phyloP scores from a whole-genome alignment of 805 yeast species.

The Torulaspora delbrueckii region DNA sequence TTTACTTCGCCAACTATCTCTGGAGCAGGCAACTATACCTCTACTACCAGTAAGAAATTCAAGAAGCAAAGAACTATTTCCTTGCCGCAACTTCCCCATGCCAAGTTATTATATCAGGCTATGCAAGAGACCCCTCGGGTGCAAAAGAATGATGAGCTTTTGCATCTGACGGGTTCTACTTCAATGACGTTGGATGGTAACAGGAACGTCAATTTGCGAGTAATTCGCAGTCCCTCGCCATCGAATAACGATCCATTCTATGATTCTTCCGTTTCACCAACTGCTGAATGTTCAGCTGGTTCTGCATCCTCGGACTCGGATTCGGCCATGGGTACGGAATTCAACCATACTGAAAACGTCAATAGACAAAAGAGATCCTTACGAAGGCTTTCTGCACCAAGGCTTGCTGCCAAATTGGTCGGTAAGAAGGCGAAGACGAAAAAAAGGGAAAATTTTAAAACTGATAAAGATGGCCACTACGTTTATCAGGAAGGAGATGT shows the following conservation, averaged over 20 bases:
- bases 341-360: not conserved
- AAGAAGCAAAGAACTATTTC: slow-evolving; percentile 50
- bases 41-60: slow-evolving; percentile 24
- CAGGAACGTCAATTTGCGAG: slow-evolving; percentile 23
- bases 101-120: slow-evolving; percentile 39
- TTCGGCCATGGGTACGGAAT: slow-evolving; percentile 5
- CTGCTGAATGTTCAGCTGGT: slow-evolving; percentile 3
- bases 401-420: slow-evolving; percentile 13
- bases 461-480: slow-evolving; percentile 71
- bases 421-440: slow-evolving; percentile 13
- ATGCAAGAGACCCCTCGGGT: slow-evolving; percentile 19
- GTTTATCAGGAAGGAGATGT: slow-evolving; percentile 52
- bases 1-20: slow-evolving; percentile 13
- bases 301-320: slow-evolving; percentile 8
- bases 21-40: slow-evolving; percentile 16
- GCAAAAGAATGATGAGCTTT: slow-evolving; percentile 31
- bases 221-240: slow-evolving; percentile 23
- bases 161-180: slow-evolving; percentile 33
- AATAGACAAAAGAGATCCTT: slow-evolving; percentile 7
- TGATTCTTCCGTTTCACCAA: slow-evolving; percentile 13
- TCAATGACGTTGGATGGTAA: slow-evolving; percentile 33
- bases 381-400: slow-evolving; percentile 13
- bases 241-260: slow-evolving; percentile 10
- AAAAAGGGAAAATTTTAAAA: slow-evolving; percentile 21
- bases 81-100: slow-evolving; percentile 49